Evolutionary conservation across 2,329 filamentous ascomycete species (phyloP), one percentile per base, ranked within the genome.

Genomic region (Penicillium sp.): DNA sequence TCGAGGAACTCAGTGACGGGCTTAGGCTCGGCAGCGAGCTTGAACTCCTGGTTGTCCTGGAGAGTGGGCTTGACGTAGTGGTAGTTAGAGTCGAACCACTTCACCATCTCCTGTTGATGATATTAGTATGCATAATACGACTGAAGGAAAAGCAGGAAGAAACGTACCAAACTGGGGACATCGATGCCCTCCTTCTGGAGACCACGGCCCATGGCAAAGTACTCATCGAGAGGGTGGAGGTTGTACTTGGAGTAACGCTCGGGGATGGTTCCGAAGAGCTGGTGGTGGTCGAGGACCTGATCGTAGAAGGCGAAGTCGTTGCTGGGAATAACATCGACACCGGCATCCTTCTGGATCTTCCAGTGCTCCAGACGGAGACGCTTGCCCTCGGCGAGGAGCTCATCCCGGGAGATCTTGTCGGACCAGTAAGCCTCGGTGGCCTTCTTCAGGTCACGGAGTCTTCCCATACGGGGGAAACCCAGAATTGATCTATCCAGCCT

Each of bases 71-170:
- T 97, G 79, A 97, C 93, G 76, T 99, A 99, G 83, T 97, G 93
- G 86, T 99, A 99, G 87, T 99, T 99, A 61, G 90, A 95, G 82
- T 99, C 93, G 73, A 99, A 99, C 93, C 93, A 99, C 83, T 99
- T 99, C 68, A 99, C 93, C 93, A 99, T 99, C 83, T 99, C 93
- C 79, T 80, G 52, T 27, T 53, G 8, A 53, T n/a, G 38, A 47
- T 38, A 34, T 45, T 34, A 45, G 42, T 13, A 39, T 29, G 12
- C 22, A 22, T 16, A 3, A 37, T 38, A 30, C 30, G 10, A 22
- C n/a, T 22, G 18, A 28, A 22, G 10, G 3, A 13, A 14, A 18
- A 25, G 4, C 22, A 25, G 22, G 14, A 25, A 52, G 54, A 11
- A 35, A 71, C 77, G 66, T 74, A 81, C 79, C 76, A 95, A 80